phyloP scores from a whole-genome alignment of 108 stramenopile genomes.

The Cyclotella baltica region DNA sequence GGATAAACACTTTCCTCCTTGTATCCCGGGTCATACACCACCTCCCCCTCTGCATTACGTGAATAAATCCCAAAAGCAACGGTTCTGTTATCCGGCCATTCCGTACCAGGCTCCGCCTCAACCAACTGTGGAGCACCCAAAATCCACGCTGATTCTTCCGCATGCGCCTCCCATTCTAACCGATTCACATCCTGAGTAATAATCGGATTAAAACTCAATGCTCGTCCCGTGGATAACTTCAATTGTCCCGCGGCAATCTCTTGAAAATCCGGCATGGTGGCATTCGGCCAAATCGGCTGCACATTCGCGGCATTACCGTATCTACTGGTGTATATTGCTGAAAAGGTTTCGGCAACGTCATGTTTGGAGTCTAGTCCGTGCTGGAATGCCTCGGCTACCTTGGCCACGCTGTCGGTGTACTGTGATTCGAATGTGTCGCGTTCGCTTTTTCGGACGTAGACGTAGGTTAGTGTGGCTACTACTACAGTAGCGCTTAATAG shows the following conservation, averaged over 20 bases:
- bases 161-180: constrained; percentile 43
- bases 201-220: constrained; percentile 57
- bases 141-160: constrained; percentile 27
- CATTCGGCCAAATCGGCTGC: constrained; percentile 57
- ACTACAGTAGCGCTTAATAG: constrained; percentile 37
- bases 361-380: constrained; percentile 43
- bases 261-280: constrained; percentile 63
- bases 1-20: constrained; percentile 24
- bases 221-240: constrained; percentile 40
- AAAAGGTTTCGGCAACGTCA: constrained; percentile 42
- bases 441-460: constrained; percentile 39
- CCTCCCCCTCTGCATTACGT: constrained; percentile 32
- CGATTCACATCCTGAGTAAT: constrained; percentile 54
- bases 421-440: constrained; percentile 27
- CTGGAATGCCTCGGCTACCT: constrained; percentile 58
- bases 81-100: constrained; percentile 48
- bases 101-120: constrained; percentile 14
- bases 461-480: constrained; percentile 32
- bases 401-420: constrained; percentile 48
- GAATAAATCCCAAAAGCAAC: constrained; percentile 58
- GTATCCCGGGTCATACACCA: constrained; percentile 38
- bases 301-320: constrained; percentile 30
- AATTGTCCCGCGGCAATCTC: constrained; percentile 48
- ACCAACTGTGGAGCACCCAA: constrained; percentile 29
- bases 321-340: constrained; percentile 51